A percentile compares a stretch with the other conserved stretches of the same genome.
These are phyloP conservation scores for Xerocomellus chrysenteron DNA, from an alignment of 768 basidiomycete genomes.

Conservation along the genomic window DNA sequence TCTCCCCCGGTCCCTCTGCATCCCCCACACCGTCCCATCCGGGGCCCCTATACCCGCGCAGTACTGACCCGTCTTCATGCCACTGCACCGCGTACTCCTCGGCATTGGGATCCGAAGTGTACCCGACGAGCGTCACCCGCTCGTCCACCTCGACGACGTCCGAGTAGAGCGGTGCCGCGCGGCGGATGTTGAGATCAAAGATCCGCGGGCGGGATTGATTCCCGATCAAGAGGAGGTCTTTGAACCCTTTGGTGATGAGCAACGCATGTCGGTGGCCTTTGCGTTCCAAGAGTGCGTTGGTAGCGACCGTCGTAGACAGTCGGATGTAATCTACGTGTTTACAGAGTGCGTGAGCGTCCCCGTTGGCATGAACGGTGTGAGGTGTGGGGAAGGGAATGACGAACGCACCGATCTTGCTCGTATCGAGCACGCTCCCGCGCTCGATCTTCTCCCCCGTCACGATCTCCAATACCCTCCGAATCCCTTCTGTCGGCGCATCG, in stretches of 20 bases:
- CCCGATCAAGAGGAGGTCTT: constrained; percentile 88
- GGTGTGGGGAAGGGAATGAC: not conserved
- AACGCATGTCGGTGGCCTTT: constrained; percentile 92
- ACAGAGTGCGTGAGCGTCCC: not conserved
- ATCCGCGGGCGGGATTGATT: constrained; percentile 95
- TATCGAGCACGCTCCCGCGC: constrained; percentile 64
- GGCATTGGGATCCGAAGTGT: constrained; percentile 83
- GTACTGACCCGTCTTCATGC: constrained; percentile 65
- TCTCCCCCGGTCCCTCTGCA: constrained; percentile 77
- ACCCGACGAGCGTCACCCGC: constrained; percentile 91
- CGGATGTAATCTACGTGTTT: constrained; percentile 74
- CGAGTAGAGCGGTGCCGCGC: constrained; percentile 74
- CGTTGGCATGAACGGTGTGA: not conserved
- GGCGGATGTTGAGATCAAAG: constrained; percentile 90
- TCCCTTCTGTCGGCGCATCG: constrained; percentile 95
- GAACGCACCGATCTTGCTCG: constrained; percentile 72
- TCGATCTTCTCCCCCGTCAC: constrained; percentile 68
- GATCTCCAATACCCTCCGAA: constrained; percentile 79
- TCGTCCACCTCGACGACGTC: constrained; percentile 71
- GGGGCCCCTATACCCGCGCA: constrained; percentile 67
- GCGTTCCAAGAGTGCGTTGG: constrained; percentile 92
- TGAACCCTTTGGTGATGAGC: constrained; percentile 88
- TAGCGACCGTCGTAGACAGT: constrained; percentile 92
- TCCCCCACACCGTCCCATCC: constrained; percentile 71
- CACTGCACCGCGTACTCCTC: constrained; percentile 78